Evolutionary conservation across 108 stramenopile genomes (phyloP).

Genomic region (Skeletonema grethae): DNA sequence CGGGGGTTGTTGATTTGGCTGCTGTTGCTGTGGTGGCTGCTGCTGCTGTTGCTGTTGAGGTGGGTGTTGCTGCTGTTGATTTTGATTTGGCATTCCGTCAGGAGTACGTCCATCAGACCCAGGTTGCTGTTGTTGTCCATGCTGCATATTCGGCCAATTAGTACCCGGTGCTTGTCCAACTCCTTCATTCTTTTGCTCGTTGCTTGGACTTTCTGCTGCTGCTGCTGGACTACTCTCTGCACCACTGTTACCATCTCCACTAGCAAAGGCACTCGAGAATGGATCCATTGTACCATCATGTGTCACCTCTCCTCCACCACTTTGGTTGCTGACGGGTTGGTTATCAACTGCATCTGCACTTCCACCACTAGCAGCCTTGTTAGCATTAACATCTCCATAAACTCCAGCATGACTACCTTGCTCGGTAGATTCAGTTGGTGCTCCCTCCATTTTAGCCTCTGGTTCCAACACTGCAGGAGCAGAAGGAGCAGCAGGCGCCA

Average conservation of each 20-base stretch:
- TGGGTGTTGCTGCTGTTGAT: constrained; percentile 6
- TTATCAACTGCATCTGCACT: not conserved
- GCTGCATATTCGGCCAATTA: constrained; percentile 6
- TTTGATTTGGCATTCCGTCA: constrained; percentile 1
- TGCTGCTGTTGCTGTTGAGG: constrained; percentile 6
- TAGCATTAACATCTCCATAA: no score
- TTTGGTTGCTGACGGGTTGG: not conserved
- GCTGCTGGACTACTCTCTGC: constrained; percentile 11
- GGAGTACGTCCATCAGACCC: constrained; percentile 1
- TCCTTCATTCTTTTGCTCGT: constrained; percentile 4
- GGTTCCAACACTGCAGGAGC: constrained; percentile 16
- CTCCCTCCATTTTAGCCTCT: not conserved
- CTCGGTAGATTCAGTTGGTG: not conserved
- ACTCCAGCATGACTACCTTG: not conserved
- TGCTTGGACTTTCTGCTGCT: not conserved
- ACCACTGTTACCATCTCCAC: not conserved
- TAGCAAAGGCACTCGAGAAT: constrained; percentile 41
- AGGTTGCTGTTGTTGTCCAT: constrained; percentile 13
- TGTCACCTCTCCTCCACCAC: not conserved
- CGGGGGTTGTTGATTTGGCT: not conserved
- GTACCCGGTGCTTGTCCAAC: not conserved
- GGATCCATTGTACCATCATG: constrained; percentile 30
- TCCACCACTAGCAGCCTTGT: not conserved
- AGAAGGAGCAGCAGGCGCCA: constrained; percentile 8
- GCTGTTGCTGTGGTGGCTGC: constrained; percentile 5